These are phyloP conservation scores for Corylus avellana DNA, from an alignment of 306 rosid genomes.

Conservation along the genomic window DNA sequence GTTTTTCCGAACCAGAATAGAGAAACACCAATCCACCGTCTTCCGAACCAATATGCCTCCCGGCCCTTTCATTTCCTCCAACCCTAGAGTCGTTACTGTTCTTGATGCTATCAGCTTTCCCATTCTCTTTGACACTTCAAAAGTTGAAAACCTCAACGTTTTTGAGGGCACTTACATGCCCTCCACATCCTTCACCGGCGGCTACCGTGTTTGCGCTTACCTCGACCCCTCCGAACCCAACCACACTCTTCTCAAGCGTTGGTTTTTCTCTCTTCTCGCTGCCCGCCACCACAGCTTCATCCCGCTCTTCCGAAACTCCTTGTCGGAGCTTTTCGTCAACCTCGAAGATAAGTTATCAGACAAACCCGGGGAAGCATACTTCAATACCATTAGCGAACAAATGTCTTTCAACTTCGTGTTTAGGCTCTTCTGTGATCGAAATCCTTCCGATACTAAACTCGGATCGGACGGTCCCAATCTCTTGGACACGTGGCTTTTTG, in stretches of 20 bases:
- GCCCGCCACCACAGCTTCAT: conserved; percentile 36
- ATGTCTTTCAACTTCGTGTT: conserved; percentile 54
- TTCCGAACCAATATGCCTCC: conserved; percentile 81
- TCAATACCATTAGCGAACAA: conserved; percentile 30
- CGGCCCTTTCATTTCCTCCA: conserved; percentile 60
- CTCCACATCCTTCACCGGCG: conserved; percentile 63
- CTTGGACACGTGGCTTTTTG: conserved; percentile 41
- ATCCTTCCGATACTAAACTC: conserved; percentile 31
- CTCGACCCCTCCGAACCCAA: conserved; percentile 63
- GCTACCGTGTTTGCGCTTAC: conserved; percentile 60
- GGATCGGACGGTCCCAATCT: conserved; percentile 37
- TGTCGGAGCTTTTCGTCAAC: conserved; percentile 30
- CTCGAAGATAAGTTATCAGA: conserved; percentile 35
- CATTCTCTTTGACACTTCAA: conserved; percentile 53
- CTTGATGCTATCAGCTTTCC: conserved; percentile 66
- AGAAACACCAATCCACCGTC: conserved; percentile 53
- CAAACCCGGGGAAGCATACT: conserved; percentile 9
- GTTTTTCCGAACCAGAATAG: conserved; percentile 53
- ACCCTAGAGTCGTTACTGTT: conserved; percentile 50
- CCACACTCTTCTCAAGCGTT: conserved; percentile 45
- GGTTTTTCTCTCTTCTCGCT: conserved; percentile 39
- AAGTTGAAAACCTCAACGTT: conserved; percentile 57
- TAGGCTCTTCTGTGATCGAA: conserved; percentile 37
- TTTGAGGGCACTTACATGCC: conserved; percentile 88
- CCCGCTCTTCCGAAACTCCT: conserved; percentile 42